Conservation (phyloP, 441 rosid species). For the Rhodomyrtus psidioides region DNA sequence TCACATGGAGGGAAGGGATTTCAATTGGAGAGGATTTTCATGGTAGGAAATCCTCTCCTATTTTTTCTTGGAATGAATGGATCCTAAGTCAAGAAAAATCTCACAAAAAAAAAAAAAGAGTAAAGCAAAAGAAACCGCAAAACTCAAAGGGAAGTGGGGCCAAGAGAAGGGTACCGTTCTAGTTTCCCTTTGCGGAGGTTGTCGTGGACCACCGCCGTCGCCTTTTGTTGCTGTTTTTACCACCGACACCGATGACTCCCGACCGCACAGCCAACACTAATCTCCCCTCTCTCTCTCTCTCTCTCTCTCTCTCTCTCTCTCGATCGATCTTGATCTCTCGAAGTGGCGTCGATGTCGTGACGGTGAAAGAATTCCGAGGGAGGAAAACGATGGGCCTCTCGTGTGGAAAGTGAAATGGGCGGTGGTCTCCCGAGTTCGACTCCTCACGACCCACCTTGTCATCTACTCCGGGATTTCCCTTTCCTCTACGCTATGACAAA, state of each 20-base stretch:
- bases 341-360: neutral
- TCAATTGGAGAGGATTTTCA: too few relatives aligned
- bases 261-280: neutral
- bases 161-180: neutral
- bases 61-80: too few relatives aligned
- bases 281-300: neutral
- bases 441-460: neutral
- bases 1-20: too few relatives aligned
- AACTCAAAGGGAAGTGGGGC: neutral
- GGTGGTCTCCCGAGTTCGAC: neutral
- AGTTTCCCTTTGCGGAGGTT: neutral
- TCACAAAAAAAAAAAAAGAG: neutral
- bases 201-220: neutral
- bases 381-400: neutral
- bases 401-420: neutral
- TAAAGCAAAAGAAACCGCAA: neutral
- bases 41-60: too few relatives aligned
- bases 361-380: neutral
- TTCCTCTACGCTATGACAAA: rapidly evolving
- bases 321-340: neutral
- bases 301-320: neutral
- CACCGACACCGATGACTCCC: neutral
- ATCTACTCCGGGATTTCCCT: neutral
- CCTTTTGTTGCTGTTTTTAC: neutral
- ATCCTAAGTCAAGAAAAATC: neutral